phyloP scores from a whole-genome alignment of 108 stramenopile species.

The Pseudonitzschia multiseries region DNA sequence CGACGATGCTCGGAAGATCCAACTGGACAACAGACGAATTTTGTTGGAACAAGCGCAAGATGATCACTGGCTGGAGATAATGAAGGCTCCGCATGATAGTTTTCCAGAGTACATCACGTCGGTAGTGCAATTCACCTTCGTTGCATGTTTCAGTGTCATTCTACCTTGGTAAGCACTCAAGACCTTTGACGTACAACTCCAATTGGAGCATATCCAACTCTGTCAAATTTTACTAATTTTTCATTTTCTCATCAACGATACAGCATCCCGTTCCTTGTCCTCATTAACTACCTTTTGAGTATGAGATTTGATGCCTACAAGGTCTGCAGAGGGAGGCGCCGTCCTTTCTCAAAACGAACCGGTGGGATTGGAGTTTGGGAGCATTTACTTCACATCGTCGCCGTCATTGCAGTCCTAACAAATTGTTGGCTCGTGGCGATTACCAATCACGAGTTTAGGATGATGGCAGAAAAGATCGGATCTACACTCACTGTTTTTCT shows the following conservation, averaged over 20 bases:
- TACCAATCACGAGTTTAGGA: constrained; percentile 63
- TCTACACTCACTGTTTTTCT: constrained; percentile 63
- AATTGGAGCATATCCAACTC: neutral
- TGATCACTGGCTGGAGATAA: constrained; percentile 82
- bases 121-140: constrained; percentile 92
- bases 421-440: constrained; percentile 95
- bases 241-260: neutral
- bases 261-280: constrained; percentile 88
- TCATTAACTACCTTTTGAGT: constrained; percentile 91
- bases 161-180: constrained; percentile 54
- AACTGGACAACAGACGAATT: constrained; percentile 69
- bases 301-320: constrained; percentile 97
- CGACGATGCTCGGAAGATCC: constrained; percentile 30
- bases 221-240: neutral
- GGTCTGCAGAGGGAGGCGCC: constrained; percentile 85
- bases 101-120: constrained; percentile 93
- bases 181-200: neutral
- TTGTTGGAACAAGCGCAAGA: constrained; percentile 86
- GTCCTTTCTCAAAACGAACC: constrained; percentile 89
- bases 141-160: constrained; percentile 94
- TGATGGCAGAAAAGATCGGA: constrained; percentile 53
- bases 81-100: constrained; percentile 83
- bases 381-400: constrained; percentile 93
- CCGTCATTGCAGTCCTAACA: constrained; percentile 91
- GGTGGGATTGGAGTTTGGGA: constrained; percentile 97